These are phyloP conservation scores for Letharia lupina DNA, from an alignment of 495 filamentous ascomycete genomes.

Conservation along the genomic window DNA sequence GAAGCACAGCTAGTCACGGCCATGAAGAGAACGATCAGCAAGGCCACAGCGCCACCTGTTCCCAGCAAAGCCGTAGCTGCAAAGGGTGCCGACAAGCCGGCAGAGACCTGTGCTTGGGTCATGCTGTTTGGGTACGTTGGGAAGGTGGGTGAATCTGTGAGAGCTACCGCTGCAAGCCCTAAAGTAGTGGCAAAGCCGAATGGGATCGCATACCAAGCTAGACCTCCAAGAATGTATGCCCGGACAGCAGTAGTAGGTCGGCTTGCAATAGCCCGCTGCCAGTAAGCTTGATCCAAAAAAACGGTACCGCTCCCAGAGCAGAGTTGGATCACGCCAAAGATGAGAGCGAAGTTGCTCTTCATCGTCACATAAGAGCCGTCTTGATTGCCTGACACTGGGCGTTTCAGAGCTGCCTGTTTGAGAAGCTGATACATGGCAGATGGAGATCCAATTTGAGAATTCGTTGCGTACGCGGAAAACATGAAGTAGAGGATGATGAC, in stretches of 20 bases:
- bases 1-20: slow-evolving; percentile 43
- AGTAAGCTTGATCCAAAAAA: slow-evolving; percentile 42
- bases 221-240: slow-evolving; percentile 43
- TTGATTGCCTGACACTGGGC: slow-evolving; percentile 42
- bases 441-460: slow-evolving; percentile 37
- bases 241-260: slow-evolving; percentile 37
- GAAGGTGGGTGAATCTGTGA: slow-evolving; percentile 39
- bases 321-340: slow-evolving; percentile 35
- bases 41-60: slow-evolving; percentile 39
- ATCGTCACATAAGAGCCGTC: slow-evolving; percentile 47
- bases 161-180: slow-evolving; percentile 41
- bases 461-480: slow-evolving; percentile 41
- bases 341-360: slow-evolving; percentile 37
- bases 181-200: slow-evolving; percentile 43
- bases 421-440: slow-evolving; percentile 42
- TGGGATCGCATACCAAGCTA: slow-evolving; percentile 45
- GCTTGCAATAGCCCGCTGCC: slow-evolving; percentile 43
- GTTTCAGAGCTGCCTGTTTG: slow-evolving; percentile 34
- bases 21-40: slow-evolving; percentile 47
- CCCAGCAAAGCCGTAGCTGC: slow-evolving; percentile 43
- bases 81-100: slow-evolving; percentile 40
- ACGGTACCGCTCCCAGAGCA: slow-evolving; percentile 33
- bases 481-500: slow-evolving; percentile 41
- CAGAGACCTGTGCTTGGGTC: slow-evolving; percentile 34
- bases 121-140: slow-evolving; percentile 48